Conservation (phyloP, 108 stramenopile species). For the Pinguiococcus pyrenoidosus region DNA sequence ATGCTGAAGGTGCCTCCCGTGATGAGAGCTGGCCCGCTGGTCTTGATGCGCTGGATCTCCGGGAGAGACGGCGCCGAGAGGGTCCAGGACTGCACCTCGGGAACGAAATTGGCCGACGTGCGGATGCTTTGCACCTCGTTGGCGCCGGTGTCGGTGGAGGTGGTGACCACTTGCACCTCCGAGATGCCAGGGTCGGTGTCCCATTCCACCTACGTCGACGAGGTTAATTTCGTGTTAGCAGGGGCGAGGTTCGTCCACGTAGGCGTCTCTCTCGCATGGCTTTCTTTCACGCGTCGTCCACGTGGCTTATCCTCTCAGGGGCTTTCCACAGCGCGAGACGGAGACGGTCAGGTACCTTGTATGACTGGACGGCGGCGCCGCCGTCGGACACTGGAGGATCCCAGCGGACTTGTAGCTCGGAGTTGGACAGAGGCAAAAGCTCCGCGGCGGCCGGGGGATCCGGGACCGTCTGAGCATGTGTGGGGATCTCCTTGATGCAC, state of each 20-base stretch:
- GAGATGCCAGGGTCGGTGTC: slow-evolving; percentile 55
- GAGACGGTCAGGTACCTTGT: slow-evolving; percentile 3
- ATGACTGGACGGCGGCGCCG: slow-evolving; percentile 5
- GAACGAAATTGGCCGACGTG: slow-evolving; percentile 37
- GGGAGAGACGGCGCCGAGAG: slow-evolving; percentile 32
- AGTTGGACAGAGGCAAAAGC: too few relatives aligned
- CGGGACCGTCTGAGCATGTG: too few relatives aligned
- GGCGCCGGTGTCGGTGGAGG: slow-evolving; percentile 49
- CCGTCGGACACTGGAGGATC: slow-evolving; percentile 2
- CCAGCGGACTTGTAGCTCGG: too few relatives aligned
- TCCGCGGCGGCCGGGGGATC: too few relatives aligned
- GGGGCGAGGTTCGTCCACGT: too few relatives aligned
- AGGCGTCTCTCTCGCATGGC: too few relatives aligned
- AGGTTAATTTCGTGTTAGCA: too few relatives aligned
- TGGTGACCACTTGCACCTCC: slow-evolving; percentile 55
- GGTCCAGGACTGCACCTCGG: slow-evolving; percentile 52
- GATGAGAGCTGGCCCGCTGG: slow-evolving; percentile 19
- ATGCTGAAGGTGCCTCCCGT: slow-evolving; percentile 42
- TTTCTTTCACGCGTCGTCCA: too few relatives aligned
- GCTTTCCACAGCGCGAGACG: slow-evolving; percentile 17
- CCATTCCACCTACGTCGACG: slow-evolving; percentile 55
- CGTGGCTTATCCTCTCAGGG: slow-evolving; percentile 10
- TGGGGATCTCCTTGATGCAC: too few relatives aligned
- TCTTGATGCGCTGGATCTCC: slow-evolving; percentile 55
- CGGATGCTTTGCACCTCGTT: slow-evolving; percentile 64